Conservation (phyloP, 805 yeast genomes). For the Wickerhamiella occidentalis region DNA sequence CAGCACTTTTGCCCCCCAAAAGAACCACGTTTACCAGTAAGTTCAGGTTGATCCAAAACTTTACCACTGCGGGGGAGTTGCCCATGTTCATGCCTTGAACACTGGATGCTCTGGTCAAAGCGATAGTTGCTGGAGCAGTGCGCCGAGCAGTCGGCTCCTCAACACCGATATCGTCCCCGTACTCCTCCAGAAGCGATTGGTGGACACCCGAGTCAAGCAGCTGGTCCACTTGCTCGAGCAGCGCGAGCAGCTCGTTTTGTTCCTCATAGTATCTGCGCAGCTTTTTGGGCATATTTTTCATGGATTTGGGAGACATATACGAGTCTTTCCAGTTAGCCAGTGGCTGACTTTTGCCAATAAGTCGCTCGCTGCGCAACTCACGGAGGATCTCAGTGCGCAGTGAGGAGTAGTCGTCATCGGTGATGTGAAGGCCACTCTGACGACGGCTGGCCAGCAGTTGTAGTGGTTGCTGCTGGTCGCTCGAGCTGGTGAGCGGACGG, state of each 20-base stretch:
- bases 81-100: constrained; percentile 29
- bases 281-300: constrained; percentile 21
- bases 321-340: constrained; percentile 33
- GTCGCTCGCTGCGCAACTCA: constrained; percentile 35
- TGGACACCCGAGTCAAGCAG: constrained; percentile 62
- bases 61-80: constrained; percentile 33
- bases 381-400: constrained; percentile 27
- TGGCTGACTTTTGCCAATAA: constrained; percentile 36
- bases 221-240: constrained; percentile 48
- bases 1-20: constrained; percentile 47
- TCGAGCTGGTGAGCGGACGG: neutral
- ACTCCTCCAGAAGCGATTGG: constrained; percentile 48
- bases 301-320: constrained; percentile 20
- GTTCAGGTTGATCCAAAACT: constrained; percentile 51
- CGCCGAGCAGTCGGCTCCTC: constrained; percentile 19
- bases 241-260: constrained; percentile 50
- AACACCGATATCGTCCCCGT: constrained; percentile 33
- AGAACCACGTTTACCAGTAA: constrained; percentile 45
- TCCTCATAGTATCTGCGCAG: constrained; percentile 37
- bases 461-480: neutral
- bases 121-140: constrained; percentile 13
- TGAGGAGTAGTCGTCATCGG: constrained; percentile 9
- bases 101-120: constrained; percentile 32
- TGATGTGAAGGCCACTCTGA: neutral
- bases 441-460: neutral